Base-by-base conservation (phyloP, 2,329 filamentous ascomycete species). In the Pseudogymnoascus sp. region DNA sequence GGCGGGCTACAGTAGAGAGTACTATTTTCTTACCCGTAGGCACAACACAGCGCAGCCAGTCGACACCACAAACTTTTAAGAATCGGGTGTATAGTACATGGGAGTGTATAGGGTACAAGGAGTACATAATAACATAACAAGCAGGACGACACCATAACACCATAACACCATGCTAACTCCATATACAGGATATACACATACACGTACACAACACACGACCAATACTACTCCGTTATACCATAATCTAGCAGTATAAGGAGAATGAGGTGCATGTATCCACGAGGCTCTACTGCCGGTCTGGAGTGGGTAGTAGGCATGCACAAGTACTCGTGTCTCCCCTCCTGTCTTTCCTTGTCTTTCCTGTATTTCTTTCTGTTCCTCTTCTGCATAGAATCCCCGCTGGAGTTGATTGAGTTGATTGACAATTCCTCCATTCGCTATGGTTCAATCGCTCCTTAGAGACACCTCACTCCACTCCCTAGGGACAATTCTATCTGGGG, bases 251-350 rank as follows among this genome's bases (percentile, higher is more conserved):
- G 28, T 31, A 11, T 28, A 7, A 38, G 36, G 36, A 28, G 14
- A 16, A 53, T 53, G 50, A 56, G 50, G n/a, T 34, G 50, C 50
- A 56, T 56, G 50, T 56, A 56, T 12, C 50, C 50, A 56, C 50
- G 50, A 56, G 50, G 50, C 50, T 56, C 28, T 56, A 18, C n/a
- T 56, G 50, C 28, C 28, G 25, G 25, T 34, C 25, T 56, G 10
- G 50, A 34, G 50, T 18, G 50, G 50, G n/a, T 4, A 23, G 21
- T 23, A 23, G 21, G 21, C 21, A 34, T 28, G 46, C 31, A 53
- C 46, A 31, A n/a, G 46, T 31, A 23, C 10, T n/a, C 23, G 4
- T 53, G 46, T 31, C 25, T 53, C 25, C 25, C 25, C 18, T 23
- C 44, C 23, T 28, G 14, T 50, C 23, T 28, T 28, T 50, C 23